A percentile compares a stretch with the other conserved stretches of the same genome.
Conservation (phyloP, 768 basidiomycete genomes). For the Gloeophyllum trabeum region DNA sequence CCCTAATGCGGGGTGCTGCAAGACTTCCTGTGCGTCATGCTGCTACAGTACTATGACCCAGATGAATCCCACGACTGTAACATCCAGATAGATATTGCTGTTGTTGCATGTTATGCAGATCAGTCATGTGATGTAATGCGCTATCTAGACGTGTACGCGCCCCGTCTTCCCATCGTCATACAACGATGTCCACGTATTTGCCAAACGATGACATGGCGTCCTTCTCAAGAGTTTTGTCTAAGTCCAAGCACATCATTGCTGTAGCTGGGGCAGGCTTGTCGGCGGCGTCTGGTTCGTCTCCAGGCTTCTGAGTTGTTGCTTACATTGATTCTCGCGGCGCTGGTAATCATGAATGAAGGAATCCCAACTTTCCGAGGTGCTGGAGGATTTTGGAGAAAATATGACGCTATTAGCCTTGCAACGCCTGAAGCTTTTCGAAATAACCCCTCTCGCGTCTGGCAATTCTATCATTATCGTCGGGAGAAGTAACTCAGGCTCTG, state of each 20-base stretch:
- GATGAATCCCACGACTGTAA: too few species aligned
- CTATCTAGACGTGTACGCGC: too few species aligned
- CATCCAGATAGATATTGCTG: too few species aligned
- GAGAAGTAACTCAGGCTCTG: conserved; percentile 29
- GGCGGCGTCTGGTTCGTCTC: conserved; percentile 40
- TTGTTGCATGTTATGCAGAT: too few species aligned
- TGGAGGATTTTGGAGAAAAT: conserved; percentile 40
- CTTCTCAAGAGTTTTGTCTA: conserved; percentile 12
- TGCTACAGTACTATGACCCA: too few species aligned
- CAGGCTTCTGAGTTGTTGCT: not conserved
- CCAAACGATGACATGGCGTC: conserved; percentile 9
- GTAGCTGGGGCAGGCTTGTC: conserved; percentile 53
- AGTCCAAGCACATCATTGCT: conserved; percentile 25
- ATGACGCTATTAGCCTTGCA: conserved; percentile 37
- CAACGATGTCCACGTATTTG: too few species aligned
- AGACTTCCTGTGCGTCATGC: too few species aligned
- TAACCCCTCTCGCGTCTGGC: conserved; percentile 44
- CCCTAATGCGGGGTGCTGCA: too few species aligned
- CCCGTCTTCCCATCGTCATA: too few species aligned
- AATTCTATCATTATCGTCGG: conserved; percentile 57
- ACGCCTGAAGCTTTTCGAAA: conserved; percentile 38
- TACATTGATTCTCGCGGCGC: conserved; percentile 1
- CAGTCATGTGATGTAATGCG: too few species aligned
- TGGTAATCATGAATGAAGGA: conserved; percentile 17
- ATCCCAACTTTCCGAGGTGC: conserved; percentile 33